A percentile compares a stretch with the other conserved stretches of the same genome.
Evolutionary conservation across 495 filamentous ascomycete genomes (phyloP).

Genomic region (Daldinia vernicosa): DNA sequence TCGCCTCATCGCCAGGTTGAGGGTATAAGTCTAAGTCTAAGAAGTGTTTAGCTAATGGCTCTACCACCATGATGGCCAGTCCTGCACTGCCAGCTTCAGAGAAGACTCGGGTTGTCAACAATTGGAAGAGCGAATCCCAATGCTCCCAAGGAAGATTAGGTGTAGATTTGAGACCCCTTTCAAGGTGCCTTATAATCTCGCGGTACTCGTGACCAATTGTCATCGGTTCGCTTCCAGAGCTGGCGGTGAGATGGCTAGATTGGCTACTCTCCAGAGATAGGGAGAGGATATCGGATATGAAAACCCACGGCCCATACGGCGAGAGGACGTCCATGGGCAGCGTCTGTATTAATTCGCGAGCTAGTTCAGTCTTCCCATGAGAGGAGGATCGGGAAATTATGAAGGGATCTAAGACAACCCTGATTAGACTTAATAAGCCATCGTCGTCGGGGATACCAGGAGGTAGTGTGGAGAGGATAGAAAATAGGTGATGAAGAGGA

Average conservation of each 20-base stretch:
- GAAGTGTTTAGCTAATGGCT: conserved; percentile 71
- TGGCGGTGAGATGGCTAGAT: conserved; percentile 45
- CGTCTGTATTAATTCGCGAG: conserved; percentile 52
- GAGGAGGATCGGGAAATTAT: conserved; percentile 33
- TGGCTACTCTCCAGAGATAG: conserved; percentile 45
- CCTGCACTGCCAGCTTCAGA: conserved; percentile 72
- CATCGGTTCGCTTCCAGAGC: conserved; percentile 46
- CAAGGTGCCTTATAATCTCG: conserved; percentile 72
- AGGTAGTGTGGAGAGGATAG: conserved; percentile 55
- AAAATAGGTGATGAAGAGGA: conserved; percentile 61
- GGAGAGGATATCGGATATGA: conserved; percentile 48
- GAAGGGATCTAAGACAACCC: conserved; percentile 56
- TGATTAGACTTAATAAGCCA: conserved; percentile 52
- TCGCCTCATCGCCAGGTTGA: background rate
- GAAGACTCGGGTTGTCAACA: conserved; percentile 65
- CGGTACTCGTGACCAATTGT: conserved; percentile 68
- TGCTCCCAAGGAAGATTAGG: conserved; percentile 55
- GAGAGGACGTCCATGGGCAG: conserved; percentile 51
- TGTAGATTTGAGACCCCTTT: conserved; percentile 64
- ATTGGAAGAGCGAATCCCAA: conserved; percentile 70
- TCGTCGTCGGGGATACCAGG: conserved; percentile 55
- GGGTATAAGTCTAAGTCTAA: no score
- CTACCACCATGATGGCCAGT: conserved; percentile 68
- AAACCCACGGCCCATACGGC: conserved; percentile 54
- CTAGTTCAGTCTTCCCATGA: conserved; percentile 53